Conservation (phyloP, 2,329 filamentous ascomycete genomes). For the Parafenestella ontariensis region DNA sequence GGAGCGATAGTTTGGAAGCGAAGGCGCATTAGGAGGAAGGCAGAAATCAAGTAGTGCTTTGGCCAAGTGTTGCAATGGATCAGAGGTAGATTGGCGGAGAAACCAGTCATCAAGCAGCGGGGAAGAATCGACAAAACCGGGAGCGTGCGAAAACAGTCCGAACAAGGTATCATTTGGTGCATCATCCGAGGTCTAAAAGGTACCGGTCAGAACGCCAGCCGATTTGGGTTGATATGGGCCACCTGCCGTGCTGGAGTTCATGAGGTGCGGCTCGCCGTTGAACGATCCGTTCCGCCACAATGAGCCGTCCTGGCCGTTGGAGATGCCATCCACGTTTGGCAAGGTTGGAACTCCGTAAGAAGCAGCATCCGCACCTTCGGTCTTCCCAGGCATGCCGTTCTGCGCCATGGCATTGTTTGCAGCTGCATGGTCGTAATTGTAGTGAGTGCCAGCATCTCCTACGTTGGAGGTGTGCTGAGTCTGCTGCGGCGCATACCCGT, state of each 20-base stretch:
- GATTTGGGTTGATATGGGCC: slow-evolving; percentile 53
- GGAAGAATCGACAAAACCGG: slow-evolving; percentile 51
- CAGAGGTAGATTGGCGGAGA: slow-evolving; percentile 44
- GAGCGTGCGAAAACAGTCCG: slow-evolving; percentile 56
- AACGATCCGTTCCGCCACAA: slow-evolving; percentile 54
- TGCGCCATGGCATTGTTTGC: slow-evolving; percentile 42
- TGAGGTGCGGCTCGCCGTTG: slow-evolving; percentile 54
- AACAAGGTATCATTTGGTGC: slow-evolving; percentile 57
- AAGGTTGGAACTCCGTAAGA: slow-evolving; percentile 44
- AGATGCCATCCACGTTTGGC: slow-evolving; percentile 44
- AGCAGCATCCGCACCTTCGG: slow-evolving; percentile 38
- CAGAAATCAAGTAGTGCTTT: slow-evolving; percentile 58
- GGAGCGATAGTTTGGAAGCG: slow-evolving; percentile 27
- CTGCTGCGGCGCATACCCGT: slow-evolving; percentile 35
- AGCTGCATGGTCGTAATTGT: slow-evolving; percentile 42
- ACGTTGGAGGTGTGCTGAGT: slow-evolving; percentile 29
- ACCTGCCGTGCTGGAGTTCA: slow-evolving; percentile 56
- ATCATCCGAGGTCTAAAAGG: slow-evolving; percentile 53
- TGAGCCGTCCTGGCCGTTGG: slow-evolving; percentile 47
- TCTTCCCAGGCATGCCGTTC: slow-evolving; percentile 45
- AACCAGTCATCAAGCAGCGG: slow-evolving; percentile 52
- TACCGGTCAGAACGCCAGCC: slow-evolving; percentile 52
- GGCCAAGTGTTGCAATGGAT: slow-evolving; percentile 56
- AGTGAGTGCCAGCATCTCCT: slow-evolving; percentile 34
- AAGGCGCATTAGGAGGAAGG: slow-evolving; percentile 56